These are phyloP conservation scores for Podospora tetraspora DNA, from an alignment of 495 filamentous ascomycete genomes.

Conservation along the genomic window DNA sequence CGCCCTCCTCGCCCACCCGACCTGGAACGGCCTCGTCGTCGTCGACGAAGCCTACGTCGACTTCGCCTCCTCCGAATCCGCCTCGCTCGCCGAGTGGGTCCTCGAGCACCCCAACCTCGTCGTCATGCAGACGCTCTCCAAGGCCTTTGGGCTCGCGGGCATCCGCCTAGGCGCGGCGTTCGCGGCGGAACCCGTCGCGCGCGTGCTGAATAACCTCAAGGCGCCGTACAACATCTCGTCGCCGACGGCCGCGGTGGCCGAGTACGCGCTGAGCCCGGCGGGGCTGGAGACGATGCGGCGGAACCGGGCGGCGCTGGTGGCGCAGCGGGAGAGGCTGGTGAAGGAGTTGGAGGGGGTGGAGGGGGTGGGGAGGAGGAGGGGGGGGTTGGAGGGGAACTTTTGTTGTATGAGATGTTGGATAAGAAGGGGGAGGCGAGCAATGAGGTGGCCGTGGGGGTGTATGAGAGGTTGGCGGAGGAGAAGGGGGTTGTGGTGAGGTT, in stretches of 20 bases:
- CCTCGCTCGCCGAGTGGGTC: constrained; percentile 89
- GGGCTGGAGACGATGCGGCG: constrained; percentile 66
- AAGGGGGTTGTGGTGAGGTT: constrained; percentile 90
- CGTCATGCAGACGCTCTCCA: constrained; percentile 95
- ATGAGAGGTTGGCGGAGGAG: constrained; percentile 79
- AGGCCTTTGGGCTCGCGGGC: constrained; percentile 92
- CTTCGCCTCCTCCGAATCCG: constrained; percentile 62
- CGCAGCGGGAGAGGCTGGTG: constrained; percentile 72
- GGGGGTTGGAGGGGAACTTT: constrained; percentile 81
- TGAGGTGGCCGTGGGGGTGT: constrained; percentile 65
- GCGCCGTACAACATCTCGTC: constrained; percentile 92
- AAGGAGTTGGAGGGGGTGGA: constrained; percentile 65
- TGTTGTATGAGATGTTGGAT: constrained; percentile 83
- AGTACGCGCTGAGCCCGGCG: constrained; percentile 56
- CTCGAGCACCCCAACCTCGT: constrained; percentile 92
- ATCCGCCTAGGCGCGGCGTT: constrained; percentile 73
- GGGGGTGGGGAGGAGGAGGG: constrained; percentile 75
- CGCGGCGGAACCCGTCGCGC: constrained; percentile 51
- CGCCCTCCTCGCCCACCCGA: constrained; percentile 73
- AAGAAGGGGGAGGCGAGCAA: constrained; percentile 70
- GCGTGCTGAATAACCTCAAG: constrained; percentile 81
- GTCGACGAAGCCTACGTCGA: constrained; percentile 97
- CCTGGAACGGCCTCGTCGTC: constrained; percentile 91
- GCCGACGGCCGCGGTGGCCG: constrained; percentile 77
- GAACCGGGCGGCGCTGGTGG: constrained; percentile 61